Conservation (phyloP, 176 grass and related monocot genomes). For the Pontederia crassipes region DNA sequence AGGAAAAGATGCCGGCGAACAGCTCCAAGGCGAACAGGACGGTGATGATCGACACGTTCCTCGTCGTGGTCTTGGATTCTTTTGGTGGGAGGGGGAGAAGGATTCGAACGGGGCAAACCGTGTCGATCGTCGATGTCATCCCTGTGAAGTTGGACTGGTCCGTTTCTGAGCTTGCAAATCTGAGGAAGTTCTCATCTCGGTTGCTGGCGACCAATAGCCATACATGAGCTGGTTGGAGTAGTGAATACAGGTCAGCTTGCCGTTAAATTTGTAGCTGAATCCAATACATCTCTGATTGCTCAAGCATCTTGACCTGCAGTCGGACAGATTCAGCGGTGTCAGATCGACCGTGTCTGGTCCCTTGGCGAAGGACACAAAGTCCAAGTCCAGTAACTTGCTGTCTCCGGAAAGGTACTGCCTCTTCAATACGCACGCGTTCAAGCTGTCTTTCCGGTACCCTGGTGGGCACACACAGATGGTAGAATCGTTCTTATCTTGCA, state of each 20-base stretch:
- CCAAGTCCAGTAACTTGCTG: slow-evolving; percentile 58
- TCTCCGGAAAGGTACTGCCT: background rate
- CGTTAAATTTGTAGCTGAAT: slow-evolving; percentile 68
- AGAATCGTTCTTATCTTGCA: background rate
- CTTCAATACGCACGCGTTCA: background rate
- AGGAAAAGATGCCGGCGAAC: slow-evolving; percentile 57
- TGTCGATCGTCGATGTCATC: slow-evolving; percentile 66
- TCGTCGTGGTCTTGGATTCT: slow-evolving; percentile 15
- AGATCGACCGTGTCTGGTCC: background rate
- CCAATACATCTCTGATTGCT: slow-evolving; percentile 19
- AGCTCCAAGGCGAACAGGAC: slow-evolving; percentile 66
- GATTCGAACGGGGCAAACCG: slow-evolving; percentile 51
- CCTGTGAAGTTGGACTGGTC: slow-evolving; percentile 42
- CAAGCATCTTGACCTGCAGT: slow-evolving; percentile 14
- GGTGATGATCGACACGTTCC: slow-evolving; percentile 58
- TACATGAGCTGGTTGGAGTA: slow-evolving; percentile 18
- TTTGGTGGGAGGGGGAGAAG: slow-evolving; percentile 50
- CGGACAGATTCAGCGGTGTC: slow-evolving; percentile 23
- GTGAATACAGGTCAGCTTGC: slow-evolving; percentile 32
- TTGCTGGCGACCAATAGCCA: slow-evolving; percentile 69
- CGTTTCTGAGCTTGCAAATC: slow-evolving; percentile 27
- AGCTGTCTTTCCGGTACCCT: slow-evolving; percentile 28
- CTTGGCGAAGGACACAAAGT: slow-evolving; percentile 48
- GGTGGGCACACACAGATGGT: slow-evolving; percentile 63
- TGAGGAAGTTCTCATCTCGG: slow-evolving; percentile 47